Evolutionary conservation across 805 yeast species (phyloP).

Genomic region (Huiozyma sinensis): DNA sequence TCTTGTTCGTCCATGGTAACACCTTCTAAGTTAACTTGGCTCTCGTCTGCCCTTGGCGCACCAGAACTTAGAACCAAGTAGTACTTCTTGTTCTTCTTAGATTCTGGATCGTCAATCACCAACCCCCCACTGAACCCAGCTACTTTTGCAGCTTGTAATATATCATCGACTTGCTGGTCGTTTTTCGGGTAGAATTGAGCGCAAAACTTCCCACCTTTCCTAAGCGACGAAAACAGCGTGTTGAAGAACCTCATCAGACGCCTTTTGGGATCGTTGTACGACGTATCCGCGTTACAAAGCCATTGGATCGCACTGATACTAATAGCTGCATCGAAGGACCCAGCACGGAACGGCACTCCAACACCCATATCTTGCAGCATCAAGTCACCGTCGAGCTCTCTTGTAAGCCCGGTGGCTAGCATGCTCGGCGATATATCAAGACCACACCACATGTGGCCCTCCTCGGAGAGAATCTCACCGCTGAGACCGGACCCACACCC

Average conservation of each 20-base stretch:
- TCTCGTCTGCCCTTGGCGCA: constrained; percentile 65
- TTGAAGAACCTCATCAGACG: constrained; percentile 77
- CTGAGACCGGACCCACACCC: constrained; percentile 97
- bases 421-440: constrained; percentile 93
- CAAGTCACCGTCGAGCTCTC: constrained; percentile 90
- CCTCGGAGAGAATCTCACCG: constrained; percentile 89
- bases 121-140: constrained; percentile 96
- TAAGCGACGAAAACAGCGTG: constrained; percentile 74
- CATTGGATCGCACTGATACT: constrained; percentile 94
- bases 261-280: constrained; percentile 70
- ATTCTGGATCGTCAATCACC: constrained; percentile 87
- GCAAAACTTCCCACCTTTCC: constrained; percentile 92
- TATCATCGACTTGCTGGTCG: constrained; percentile 71
- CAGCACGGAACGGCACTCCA: constrained; percentile 93
- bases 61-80: constrained; percentile 67
- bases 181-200: constrained; percentile 94
- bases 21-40: constrained; percentile 65
- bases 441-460: constrained; percentile 91
- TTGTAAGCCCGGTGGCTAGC: constrained; percentile 87
- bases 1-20: constrained; percentile 68
- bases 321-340: constrained; percentile 93
- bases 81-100: constrained; percentile 82
- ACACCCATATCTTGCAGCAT: constrained; percentile 86
- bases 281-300: constrained; percentile 91
- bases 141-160: constrained; percentile 75